Percentiles rank a stretch among this genome's conserved stretches.
phyloP scores from a whole-genome alignment of 495 filamentous ascomycete species.

The Acidiella bohemica region DNA sequence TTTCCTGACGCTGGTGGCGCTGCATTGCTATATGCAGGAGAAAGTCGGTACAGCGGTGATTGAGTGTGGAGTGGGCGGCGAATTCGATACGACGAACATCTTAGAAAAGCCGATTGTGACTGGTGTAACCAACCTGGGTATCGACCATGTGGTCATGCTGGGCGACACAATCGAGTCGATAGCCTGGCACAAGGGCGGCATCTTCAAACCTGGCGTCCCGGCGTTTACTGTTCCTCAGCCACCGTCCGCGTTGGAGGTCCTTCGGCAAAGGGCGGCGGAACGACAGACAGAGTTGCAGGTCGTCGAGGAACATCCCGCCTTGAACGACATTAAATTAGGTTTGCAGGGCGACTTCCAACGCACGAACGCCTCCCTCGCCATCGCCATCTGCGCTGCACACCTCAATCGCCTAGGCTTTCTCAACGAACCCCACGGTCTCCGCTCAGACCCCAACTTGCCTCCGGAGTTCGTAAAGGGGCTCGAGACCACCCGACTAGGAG shows the following conservation, averaged over 20 bases:
- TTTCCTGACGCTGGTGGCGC: conserved; percentile 79
- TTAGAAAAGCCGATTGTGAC: conserved; percentile 56
- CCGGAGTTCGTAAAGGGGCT: conserved; percentile 60
- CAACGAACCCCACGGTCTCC: neutral
- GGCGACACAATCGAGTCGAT: conserved; percentile 80
- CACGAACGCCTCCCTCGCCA: conserved; percentile 70
- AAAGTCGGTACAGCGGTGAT: conserved; percentile 72
- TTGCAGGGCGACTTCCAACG: conserved; percentile 74
- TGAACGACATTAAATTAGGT: conserved; percentile 53
- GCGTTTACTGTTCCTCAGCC: conserved; percentile 67
- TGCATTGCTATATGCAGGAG: conserved; percentile 72
- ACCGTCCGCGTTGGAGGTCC: conserved; percentile 49
- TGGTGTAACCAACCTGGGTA: conserved; percentile 74
- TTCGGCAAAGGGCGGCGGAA: conserved; percentile 57
- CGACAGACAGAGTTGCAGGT: conserved; percentile 47
- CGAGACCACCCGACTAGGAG: conserved; percentile 59
- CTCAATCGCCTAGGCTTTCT: conserved; percentile 27
- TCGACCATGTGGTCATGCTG: conserved; percentile 72
- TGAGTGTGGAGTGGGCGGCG: conserved; percentile 86
- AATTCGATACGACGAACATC: conserved; percentile 91
- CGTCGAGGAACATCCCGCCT: conserved; percentile 48
- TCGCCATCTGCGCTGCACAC: conserved; percentile 55
- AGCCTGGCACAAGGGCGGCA: conserved; percentile 94
- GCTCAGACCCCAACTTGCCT: conserved; percentile 40
- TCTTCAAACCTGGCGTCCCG: conserved; percentile 60